phyloP scores from a whole-genome alignment of 2,329 filamentous ascomycete genomes.

The Ilyonectria robusta region DNA sequence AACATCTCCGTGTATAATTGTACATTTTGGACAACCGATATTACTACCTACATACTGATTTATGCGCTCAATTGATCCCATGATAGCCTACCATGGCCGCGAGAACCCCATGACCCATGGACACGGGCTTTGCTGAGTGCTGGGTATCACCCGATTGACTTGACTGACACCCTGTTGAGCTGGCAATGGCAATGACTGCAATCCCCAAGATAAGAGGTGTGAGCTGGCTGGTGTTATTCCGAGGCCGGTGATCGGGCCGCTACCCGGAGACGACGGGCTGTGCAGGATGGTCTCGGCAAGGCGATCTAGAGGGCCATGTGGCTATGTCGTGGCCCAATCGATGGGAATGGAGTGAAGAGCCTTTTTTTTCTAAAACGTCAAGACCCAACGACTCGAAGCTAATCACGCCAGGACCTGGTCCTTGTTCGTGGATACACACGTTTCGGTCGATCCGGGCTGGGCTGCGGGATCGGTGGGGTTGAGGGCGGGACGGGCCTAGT shows the following conservation, averaged over 20 bases:
- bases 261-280: constrained; percentile 29
- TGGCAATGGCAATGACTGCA: constrained; percentile 20
- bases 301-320: constrained; percentile 27
- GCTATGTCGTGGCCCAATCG: constrained; percentile 36
- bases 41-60: constrained; percentile 20
- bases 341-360: constrained; percentile 16
- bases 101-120: background rate
- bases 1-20: constrained; percentile 44
- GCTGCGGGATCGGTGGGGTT: constrained; percentile 42
- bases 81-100: constrained; percentile 9
- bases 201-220: constrained; percentile 21
- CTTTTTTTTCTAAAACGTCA: constrained; percentile 23
- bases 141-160: background rate
- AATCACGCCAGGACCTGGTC: constrained; percentile 26
- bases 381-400: constrained; percentile 9
- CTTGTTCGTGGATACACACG: constrained; percentile 27
- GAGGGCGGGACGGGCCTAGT: constrained; percentile 48
- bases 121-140: background rate
- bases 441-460: constrained; percentile 37
- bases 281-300: constrained; percentile 26
- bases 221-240: constrained; percentile 29
- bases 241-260: constrained; percentile 40
- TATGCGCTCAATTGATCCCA: constrained; percentile 19
- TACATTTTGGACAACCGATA: constrained; percentile 46
- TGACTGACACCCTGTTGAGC: background rate